These are phyloP conservation scores for Rheum nobile DNA, from an alignment of 148 eudicot species.

Conservation along the genomic window DNA sequence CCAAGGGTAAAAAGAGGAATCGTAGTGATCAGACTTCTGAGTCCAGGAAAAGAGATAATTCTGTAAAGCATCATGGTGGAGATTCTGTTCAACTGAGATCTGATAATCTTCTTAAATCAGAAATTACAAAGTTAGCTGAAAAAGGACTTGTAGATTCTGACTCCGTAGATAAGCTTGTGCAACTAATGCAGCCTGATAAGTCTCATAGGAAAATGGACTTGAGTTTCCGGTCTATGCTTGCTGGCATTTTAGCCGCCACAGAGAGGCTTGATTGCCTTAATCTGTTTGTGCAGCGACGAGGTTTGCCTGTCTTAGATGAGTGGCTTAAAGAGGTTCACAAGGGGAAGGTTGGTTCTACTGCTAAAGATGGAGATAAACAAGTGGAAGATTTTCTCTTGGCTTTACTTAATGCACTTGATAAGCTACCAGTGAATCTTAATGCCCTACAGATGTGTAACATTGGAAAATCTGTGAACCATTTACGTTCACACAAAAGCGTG, in stretches of 20 bases:
- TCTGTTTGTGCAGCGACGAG: conserved; percentile 69
- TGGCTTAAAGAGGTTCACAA: conserved; percentile 86
- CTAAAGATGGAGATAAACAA: conserved; percentile 54
- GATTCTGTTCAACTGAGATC: conserved; percentile 34
- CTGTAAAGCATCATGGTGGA: conserved; percentile 35
- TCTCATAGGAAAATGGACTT: conserved; percentile 50
- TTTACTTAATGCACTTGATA: conserved; percentile 81
- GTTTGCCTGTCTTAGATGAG: conserved; percentile 64
- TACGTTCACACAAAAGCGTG: conserved; percentile 55
- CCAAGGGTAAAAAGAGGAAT: conserved; percentile 72
- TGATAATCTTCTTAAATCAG: conserved; percentile 37
- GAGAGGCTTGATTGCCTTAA: conserved; percentile 67
- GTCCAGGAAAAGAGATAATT: conserved; percentile 50
- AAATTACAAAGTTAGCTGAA: conserved; percentile 59
- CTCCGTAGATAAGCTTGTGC: conserved; percentile 63
- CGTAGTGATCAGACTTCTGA: conserved; percentile 46
- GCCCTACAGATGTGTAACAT: conserved; percentile 67
- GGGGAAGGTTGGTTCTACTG: conserved; percentile 50
- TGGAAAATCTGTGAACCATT: conserved; percentile 81
- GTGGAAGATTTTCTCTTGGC: conserved; percentile 76
- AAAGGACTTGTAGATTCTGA: conserved; percentile 58
- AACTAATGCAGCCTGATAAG: conserved; percentile 63
- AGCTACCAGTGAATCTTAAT: conserved; percentile 78
- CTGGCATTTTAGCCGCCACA: conserved; percentile 61
- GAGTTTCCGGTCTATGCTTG: conserved; percentile 49